Base-by-base conservation (phyloP, 1,284 basidiomycete genomes). In the Rhizoctonia solani region DNA sequence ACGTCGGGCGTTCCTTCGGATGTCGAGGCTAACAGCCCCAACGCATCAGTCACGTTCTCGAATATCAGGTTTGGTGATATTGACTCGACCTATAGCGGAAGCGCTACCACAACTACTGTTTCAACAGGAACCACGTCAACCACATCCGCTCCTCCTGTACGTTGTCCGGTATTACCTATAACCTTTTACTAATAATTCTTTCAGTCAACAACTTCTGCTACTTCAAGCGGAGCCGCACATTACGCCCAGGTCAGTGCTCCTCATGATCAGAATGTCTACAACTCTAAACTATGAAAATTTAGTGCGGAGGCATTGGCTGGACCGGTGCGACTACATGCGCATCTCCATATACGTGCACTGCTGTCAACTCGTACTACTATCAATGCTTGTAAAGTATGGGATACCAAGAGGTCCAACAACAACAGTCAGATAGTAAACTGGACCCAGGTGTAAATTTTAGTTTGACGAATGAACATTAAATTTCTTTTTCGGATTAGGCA, bases 51-150 rank as follows among this genome's bases (percentile, higher is more conserved):
- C 13, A 54, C 52, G 29, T 54, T 29, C 25, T 54, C 52, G 23
- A 54, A 54, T 13, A 83, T 85, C 77, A 81, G 79, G 72, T 80
- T 81, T 72, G 84, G 84, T 56, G 76, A 79, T 70, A 80, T 85
- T 72, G 81, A 80, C 69, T 80, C 81, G 47, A 85, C 84, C 67
- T 83, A 68, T 69, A 73, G 27, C 29, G 52, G 52, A 11, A 54
- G 5, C 14, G 3, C 37, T 3, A 32, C 34, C 34, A 29, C 23
- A n/a, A 65, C 67, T 30, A 54, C n/a, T n/a, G n/a, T n/a, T n/a
- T n/a, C n/a, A n/a, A n/a, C n/a, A n/a, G n/a, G n/a, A n/a, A n/a
- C n/a, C n/a, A n/a, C n/a, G n/a, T n/a, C 39, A 27, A 54, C 52
- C n/a, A 8, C 52, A 27, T 16, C 52, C 19, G 32, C 54, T 21